Percentiles rank a stretch among this genome's conserved stretches.
Conservation (phyloP, 2,329 filamentous ascomycete species). For the Phaeophleospora eucalypticola region DNA sequence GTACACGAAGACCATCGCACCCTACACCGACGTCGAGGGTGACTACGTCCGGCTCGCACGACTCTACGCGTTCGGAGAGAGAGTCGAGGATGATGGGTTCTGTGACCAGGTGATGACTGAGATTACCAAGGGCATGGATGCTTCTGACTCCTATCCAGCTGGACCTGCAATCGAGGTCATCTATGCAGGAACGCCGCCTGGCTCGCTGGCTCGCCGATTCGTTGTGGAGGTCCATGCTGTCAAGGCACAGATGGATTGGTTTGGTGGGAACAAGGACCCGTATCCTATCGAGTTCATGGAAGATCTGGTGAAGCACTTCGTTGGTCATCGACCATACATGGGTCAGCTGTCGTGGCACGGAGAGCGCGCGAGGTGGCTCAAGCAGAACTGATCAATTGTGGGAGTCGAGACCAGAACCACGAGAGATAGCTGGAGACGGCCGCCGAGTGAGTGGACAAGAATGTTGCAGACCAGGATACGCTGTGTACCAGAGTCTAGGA, state of each 20-base stretch:
- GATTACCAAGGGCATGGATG: neutral
- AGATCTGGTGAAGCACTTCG: too few species aligned
- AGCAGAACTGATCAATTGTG: neutral
- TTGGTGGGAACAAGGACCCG: too few species aligned
- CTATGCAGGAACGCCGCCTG: constrained; percentile 1
- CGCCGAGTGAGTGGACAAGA: too few species aligned
- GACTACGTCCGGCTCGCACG: neutral
- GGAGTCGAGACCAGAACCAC: too few species aligned
- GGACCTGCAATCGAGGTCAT: neutral
- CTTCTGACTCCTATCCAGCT: neutral
- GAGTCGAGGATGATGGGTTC: constrained; percentile 11
- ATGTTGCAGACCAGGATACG: too few species aligned
- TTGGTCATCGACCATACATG: too few species aligned
- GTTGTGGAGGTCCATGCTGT: constrained; percentile 5
- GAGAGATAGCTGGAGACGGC: too few species aligned
- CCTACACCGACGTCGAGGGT: neutral
- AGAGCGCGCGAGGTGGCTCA: too few species aligned
- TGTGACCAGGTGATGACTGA: constrained; percentile 1
- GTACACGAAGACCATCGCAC: neutral
- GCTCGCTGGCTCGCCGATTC: constrained; percentile 5
- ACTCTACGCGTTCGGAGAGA: constrained; percentile 15
- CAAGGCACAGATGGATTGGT: too few species aligned
- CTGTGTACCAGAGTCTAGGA: too few species aligned
- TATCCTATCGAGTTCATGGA: too few species aligned
- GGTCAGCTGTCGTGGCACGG: too few species aligned